A percentile compares a stretch with the other conserved stretches of the same genome.
Evolutionary conservation across 352 stramenopile genomes (phyloP).

Genomic region (Phytophthora boehmeriae): DNA sequence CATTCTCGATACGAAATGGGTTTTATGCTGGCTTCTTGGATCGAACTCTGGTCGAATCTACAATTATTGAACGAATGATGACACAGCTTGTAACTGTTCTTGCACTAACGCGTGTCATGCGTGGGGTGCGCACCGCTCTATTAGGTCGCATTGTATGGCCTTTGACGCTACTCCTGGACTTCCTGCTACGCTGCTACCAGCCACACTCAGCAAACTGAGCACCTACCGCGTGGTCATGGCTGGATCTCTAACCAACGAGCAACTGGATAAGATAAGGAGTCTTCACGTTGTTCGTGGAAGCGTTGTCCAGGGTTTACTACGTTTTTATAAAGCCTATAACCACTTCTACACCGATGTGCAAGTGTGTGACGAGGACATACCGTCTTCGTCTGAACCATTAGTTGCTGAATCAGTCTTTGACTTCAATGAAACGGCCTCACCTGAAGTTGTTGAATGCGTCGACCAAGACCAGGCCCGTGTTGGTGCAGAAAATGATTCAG

Average conservation of each 20-base stretch:
- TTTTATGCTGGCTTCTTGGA: slow-evolving; percentile 2
- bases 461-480: not conserved
- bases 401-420: no score
- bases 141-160: slow-evolving; percentile 11
- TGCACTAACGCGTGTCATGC: slow-evolving; percentile 4
- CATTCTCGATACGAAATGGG: slow-evolving; percentile 9
- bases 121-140: slow-evolving; percentile 3
- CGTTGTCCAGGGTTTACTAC: not conserved
- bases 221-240: no score
- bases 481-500: not conserved
- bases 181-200: slow-evolving; percentile 1
- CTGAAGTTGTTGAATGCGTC: not conserved
- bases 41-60: not conserved
- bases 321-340: slow-evolving; percentile 1
- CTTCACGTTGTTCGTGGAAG: slow-evolving; percentile 1
- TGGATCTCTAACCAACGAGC: no score
- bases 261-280: no score
- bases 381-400: no score
- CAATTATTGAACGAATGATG: slow-evolving; percentile 9
- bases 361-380: no score
- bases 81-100: slow-evolving; percentile 7
- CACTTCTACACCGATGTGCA: slow-evolving; percentile 6
- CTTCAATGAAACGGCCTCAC: no score
- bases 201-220: no score
- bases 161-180: slow-evolving; percentile 7